phyloP scores from a whole-genome alignment of 1,284 basidiomycete species.

The Marasmius sp. region DNA sequence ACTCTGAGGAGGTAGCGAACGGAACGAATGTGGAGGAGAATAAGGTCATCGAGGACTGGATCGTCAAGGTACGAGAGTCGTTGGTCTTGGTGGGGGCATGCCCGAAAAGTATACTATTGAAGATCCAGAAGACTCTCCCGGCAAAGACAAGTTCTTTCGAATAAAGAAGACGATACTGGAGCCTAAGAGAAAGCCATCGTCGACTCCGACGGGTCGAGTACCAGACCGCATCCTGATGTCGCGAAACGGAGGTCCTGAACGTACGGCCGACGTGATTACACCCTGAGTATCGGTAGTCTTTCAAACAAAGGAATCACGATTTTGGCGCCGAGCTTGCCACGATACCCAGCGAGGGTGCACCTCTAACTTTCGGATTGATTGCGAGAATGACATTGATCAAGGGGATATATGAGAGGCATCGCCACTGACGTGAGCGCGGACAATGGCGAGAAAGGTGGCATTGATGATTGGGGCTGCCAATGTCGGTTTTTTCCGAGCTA shows the following conservation, averaged over 20 bases:
- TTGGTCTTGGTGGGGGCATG: conserved; percentile 55
- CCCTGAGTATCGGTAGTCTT: background rate
- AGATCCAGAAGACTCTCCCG: conserved; percentile 38
- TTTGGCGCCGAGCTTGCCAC: too few relatives aligned
- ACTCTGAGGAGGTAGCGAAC: conserved; percentile 18
- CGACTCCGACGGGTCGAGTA: conserved; percentile 25
- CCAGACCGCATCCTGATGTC: conserved; percentile 3
- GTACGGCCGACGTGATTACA: conserved; percentile 29
- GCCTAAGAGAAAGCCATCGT: conserved; percentile 29
- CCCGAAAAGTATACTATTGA: conserved; percentile 50
- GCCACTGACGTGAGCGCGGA: too few relatives aligned
- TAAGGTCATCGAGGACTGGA: conserved; percentile 66
- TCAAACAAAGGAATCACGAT: too few relatives aligned
- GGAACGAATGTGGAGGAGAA: conserved; percentile 27
- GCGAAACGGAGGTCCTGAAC: conserved; percentile 22
- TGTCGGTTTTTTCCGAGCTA: too few relatives aligned
- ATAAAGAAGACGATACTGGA: conserved; percentile 30
- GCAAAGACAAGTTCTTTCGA: conserved; percentile 18
- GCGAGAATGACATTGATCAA: too few relatives aligned
- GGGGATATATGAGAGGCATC: too few relatives aligned
- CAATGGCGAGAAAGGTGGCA: too few relatives aligned
- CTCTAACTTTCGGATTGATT: too few relatives aligned
- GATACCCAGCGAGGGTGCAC: too few relatives aligned
- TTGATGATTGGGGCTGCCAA: too few relatives aligned
- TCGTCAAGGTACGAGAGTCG: conserved; percentile 65